Conservation (phyloP, 208 protist species). For the Phytomonas francai region DNA sequence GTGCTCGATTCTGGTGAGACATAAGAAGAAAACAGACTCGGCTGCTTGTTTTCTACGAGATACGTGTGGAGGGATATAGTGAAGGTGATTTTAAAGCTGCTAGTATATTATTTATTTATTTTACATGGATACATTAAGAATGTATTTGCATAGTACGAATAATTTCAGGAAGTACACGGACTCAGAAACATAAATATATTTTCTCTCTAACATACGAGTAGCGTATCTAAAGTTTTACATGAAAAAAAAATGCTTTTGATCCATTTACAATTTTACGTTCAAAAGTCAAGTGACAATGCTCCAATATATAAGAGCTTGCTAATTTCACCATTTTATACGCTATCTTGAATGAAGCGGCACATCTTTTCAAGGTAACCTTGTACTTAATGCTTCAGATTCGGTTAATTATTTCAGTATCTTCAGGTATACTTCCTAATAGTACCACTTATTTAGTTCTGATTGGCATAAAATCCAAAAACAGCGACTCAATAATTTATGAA, state of each 20-base stretch:
- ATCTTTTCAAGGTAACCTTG: background rate
- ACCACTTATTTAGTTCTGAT: background rate
- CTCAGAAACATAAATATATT: background rate
- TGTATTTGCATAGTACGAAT: background rate
- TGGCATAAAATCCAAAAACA: background rate
- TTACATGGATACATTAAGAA: background rate
- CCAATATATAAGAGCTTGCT: background rate
- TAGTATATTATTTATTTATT: background rate
- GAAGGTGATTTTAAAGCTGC: background rate
- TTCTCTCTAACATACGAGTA: background rate
- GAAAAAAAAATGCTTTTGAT: background rate
- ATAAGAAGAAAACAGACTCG: background rate
- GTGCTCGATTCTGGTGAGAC: background rate
- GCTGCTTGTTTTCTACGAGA: background rate
- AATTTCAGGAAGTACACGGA: background rate
- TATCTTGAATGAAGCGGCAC: background rate
- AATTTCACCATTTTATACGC: background rate
- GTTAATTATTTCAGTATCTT: background rate
- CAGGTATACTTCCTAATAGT: background rate
- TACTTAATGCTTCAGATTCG: background rate
- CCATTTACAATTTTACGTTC: constrained; percentile 7
- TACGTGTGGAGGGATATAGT: background rate
- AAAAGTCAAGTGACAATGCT: background rate
- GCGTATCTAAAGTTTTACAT: background rate
- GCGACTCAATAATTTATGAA: background rate